Conservation (phyloP, 306 rosid genomes). For the Vachellia pachyceras region DNA sequence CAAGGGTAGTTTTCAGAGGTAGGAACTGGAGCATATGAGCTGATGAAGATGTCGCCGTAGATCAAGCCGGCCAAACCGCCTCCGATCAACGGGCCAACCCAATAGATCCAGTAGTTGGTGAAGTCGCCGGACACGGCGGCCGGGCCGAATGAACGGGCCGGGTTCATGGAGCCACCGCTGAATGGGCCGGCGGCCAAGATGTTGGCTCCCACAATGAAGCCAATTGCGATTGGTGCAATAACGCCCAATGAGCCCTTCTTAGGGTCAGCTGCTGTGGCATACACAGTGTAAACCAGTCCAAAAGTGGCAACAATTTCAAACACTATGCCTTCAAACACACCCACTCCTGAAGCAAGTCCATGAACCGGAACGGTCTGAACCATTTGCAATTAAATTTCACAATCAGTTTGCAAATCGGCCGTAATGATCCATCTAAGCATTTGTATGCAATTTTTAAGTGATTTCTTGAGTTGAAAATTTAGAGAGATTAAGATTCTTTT, state of each 20-base stretch:
- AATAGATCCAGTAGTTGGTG: constrained; percentile 79
- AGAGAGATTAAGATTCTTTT: neutral
- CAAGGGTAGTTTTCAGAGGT: neutral
- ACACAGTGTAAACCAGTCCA: constrained; percentile 80
- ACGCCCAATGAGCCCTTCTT: constrained; percentile 69
- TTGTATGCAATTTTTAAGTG: too few species aligned
- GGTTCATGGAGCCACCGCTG: constrained; percentile 91
- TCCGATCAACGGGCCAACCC: constrained; percentile 75
- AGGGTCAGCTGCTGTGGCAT: constrained; percentile 85
- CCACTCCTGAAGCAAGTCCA: constrained; percentile 60
- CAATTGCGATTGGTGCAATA: constrained; percentile 83
- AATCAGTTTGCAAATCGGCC: neutral
- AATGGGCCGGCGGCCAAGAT: constrained; percentile 87
- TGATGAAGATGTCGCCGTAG: constrained; percentile 70
- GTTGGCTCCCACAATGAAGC: constrained; percentile 82
- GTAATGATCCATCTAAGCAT: constrained; percentile 1
- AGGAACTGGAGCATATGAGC: constrained; percentile 59
- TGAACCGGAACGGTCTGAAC: constrained; percentile 69
- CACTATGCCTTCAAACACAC: constrained; percentile 63
- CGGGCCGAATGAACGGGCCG: constrained; percentile 83
- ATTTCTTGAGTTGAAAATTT: too few species aligned
- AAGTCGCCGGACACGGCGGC: constrained; percentile 72
- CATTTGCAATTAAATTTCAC: neutral
- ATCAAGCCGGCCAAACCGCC: constrained; percentile 68
- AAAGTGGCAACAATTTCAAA: constrained; percentile 85